Conservation (phyloP, 164 flowering plant species). For the Nelumbo lutea region DNA sequence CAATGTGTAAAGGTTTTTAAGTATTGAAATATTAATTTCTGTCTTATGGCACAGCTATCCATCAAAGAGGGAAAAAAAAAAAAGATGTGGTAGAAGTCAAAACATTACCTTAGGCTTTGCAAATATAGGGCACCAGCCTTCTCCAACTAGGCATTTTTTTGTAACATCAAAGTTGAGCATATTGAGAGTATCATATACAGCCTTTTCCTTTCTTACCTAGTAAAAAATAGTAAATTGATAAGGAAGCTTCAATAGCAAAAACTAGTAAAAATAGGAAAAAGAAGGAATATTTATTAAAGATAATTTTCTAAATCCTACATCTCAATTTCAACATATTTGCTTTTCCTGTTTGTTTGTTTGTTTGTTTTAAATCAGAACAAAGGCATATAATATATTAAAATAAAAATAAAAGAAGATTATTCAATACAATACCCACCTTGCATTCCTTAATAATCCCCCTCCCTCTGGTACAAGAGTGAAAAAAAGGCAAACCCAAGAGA, state of each 20-base stretch:
- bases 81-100: background rate
- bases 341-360: too few relatives aligned
- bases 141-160: slow-evolving; percentile 96
- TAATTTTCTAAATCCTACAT: too few relatives aligned
- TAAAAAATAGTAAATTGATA: slow-evolving; percentile 13
- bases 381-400: too few relatives aligned
- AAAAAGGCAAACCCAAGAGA: too few relatives aligned
- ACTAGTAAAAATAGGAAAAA: too few relatives aligned
- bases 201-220: slow-evolving; percentile 92
- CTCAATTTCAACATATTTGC: background rate
- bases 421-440: too few relatives aligned
- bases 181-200: slow-evolving; percentile 87
- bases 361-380: too few relatives aligned
- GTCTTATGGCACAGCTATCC: background rate
- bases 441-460: too few relatives aligned
- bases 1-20: background rate
- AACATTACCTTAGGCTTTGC: slow-evolving; percentile 68
- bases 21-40: background rate
- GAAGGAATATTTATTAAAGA: too few relatives aligned
- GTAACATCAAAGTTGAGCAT: slow-evolving; percentile 99
- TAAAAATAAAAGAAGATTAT: too few relatives aligned
- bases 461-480: too few relatives aligned
- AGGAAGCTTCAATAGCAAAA: background rate
- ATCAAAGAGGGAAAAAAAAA: background rate
- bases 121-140: slow-evolving; percentile 96